Conservation (phyloP, 371 early-diverging fungal species). For the Coemansia linderi region DNA sequence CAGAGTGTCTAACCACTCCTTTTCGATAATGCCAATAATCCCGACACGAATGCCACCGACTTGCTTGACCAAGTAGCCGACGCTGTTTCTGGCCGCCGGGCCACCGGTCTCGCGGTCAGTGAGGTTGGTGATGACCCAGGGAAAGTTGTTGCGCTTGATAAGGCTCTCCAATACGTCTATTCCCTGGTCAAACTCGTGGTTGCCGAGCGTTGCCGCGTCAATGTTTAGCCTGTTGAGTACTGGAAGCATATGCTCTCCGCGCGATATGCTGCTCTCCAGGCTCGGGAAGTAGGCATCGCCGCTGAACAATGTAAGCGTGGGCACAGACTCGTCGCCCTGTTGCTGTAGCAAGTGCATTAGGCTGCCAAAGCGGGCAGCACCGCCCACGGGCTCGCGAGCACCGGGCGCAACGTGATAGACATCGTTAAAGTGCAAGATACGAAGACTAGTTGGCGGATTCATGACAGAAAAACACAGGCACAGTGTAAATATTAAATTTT, state of each 20-base stretch:
- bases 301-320: slow-evolving; percentile 60
- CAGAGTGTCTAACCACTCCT: slow-evolving; percentile 68
- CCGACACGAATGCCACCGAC: slow-evolving; percentile 58
- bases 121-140: slow-evolving; percentile 69
- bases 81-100: slow-evolving; percentile 44
- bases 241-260: slow-evolving; percentile 64
- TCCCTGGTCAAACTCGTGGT: slow-evolving; percentile 74
- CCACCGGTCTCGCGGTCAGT: slow-evolving; percentile 50
- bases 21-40: slow-evolving; percentile 65
- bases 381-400: slow-evolving; percentile 64
- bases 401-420: slow-evolving; percentile 61
- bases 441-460: slow-evolving; percentile 6
- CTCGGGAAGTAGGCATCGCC: slow-evolving; percentile 69
- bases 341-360: slow-evolving; percentile 40
- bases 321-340: background rate
- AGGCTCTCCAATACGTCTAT: slow-evolving; percentile 57
- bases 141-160: slow-evolving; percentile 58
- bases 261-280: slow-evolving; percentile 63
- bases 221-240: slow-evolving; percentile 59
- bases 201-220: slow-evolving; percentile 63
- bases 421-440: slow-evolving; percentile 66
- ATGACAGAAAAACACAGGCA: background rate
- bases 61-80: slow-evolving; percentile 50
- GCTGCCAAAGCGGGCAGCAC: slow-evolving; percentile 61
- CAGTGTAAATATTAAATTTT: background rate